Conservation (phyloP, 805 yeast species). For the Cyberlindnera maritima region DNA sequence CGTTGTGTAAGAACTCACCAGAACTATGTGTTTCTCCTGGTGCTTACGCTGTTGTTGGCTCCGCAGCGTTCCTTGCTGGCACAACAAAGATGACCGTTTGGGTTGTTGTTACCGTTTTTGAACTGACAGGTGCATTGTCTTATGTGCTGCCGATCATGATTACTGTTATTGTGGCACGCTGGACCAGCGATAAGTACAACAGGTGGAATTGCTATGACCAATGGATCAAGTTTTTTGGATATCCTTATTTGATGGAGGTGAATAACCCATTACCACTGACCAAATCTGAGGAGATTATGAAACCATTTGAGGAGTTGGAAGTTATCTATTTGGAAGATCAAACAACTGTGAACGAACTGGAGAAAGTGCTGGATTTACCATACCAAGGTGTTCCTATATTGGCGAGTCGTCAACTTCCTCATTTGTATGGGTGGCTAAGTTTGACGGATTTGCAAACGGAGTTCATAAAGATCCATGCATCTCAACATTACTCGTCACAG, state of each 20-base stretch:
- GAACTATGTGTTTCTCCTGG: slow-evolving; percentile 73
- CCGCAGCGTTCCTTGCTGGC: slow-evolving; percentile 80
- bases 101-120: slow-evolving; percentile 77
- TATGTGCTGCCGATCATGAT: slow-evolving; percentile 85
- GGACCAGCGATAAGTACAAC: slow-evolving; percentile 62
- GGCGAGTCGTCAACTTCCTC: slow-evolving; percentile 31
- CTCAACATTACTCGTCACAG: slow-evolving; percentile 1
- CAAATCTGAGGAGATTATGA: slow-evolving; percentile 35
- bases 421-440: slow-evolving; percentile 43
- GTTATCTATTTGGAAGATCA: slow-evolving; percentile 33
- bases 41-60: slow-evolving; percentile 85
- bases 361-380: slow-evolving; percentile 17
- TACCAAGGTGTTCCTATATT: slow-evolving; percentile 46
- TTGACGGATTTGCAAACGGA: slow-evolving; percentile 36
- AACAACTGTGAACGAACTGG: slow-evolving; percentile 28
- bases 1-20: slow-evolving; percentile 40
- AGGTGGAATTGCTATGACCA: slow-evolving; percentile 64
- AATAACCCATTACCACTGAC: slow-evolving; percentile 39
- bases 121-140: slow-evolving; percentile 80
- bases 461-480: slow-evolving; percentile 6
- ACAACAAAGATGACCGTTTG: slow-evolving; percentile 78
- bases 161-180: slow-evolving; percentile 72
- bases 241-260: slow-evolving; percentile 42
- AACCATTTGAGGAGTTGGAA: slow-evolving; percentile 25
- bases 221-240: slow-evolving; percentile 42